A percentile compares a stretch with the other conserved stretches of the same genome.
phyloP scores from a whole-genome alignment of 306 rosid genomes.

The Cicer cuneatum region DNA sequence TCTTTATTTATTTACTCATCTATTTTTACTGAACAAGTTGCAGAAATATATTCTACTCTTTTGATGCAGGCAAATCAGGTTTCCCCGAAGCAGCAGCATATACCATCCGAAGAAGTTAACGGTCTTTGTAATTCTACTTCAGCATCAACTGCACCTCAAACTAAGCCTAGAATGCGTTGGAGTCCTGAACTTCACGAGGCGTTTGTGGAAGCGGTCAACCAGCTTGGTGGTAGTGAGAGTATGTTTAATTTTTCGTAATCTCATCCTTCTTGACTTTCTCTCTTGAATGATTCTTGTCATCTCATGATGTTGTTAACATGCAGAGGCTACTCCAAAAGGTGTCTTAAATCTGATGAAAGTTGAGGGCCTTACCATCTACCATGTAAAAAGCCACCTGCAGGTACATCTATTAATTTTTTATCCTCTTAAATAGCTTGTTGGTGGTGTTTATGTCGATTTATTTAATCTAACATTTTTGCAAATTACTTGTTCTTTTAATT shows the following conservation, averaged over 20 bases:
- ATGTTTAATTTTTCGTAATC: constrained; percentile 46
- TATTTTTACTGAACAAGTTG: constrained; percentile 39
- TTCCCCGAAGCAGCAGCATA: constrained; percentile 48
- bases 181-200: constrained; percentile 95
- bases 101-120: constrained; percentile 55
- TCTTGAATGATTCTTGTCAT: constrained; percentile 24
- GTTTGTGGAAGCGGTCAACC: constrained; percentile 88
- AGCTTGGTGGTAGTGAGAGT: constrained; percentile 93
- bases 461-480: constrained; percentile 22
- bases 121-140: constrained; percentile 54
- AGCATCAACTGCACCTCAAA: constrained; percentile 54
- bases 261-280: constrained; percentile 33
- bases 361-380: constrained; percentile 91
- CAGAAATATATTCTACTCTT: constrained; percentile 46
- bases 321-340: constrained; percentile 99
- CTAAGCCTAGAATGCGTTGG: constrained; percentile 96
- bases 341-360: constrained; percentile 84
- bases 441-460: neutral
- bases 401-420: constrained; percentile 48
- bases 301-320: constrained; percentile 40
- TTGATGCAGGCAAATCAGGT: constrained; percentile 56
- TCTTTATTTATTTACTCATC: constrained; percentile 20
- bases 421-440: constrained; percentile 31
- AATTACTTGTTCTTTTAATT: constrained; percentile 34
- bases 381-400: constrained; percentile 97